phyloP scores from a whole-genome alignment of 768 basidiomycete species.

The Rubroboletus pulcherrimus region DNA sequence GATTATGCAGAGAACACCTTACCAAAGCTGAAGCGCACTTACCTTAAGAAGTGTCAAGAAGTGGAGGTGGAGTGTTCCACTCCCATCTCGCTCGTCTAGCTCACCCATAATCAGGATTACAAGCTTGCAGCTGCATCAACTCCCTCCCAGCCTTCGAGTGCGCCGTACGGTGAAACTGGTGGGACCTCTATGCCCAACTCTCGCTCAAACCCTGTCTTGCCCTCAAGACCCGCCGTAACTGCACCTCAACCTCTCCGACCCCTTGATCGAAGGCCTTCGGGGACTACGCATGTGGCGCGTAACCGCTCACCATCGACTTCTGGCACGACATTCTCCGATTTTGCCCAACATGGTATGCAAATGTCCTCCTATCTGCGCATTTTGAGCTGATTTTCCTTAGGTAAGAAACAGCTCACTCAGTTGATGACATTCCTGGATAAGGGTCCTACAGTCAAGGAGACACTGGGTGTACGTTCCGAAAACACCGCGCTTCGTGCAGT shows the following conservation, averaged over 20 bases:
- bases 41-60: constrained; percentile 82
- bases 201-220: constrained; percentile 44
- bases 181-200: constrained; percentile 33
- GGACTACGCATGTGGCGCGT: constrained; percentile 47
- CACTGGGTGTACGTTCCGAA: constrained; percentile 51
- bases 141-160: constrained; percentile 28
- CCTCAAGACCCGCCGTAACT: constrained; percentile 53
- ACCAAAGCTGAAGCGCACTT: constrained; percentile 75
- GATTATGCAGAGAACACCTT: constrained; percentile 79
- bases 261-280: constrained; percentile 70
- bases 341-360: constrained; percentile 71
- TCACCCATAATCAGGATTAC: constrained; percentile 51
- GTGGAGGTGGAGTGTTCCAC: constrained; percentile 58
- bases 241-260: constrained; percentile 74
- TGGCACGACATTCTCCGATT: constrained; percentile 77
- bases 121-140: constrained; percentile 42
- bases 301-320: constrained; percentile 81
- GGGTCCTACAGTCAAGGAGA: constrained; percentile 60
- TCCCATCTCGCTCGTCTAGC: constrained; percentile 3
- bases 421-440: constrained; percentile 84
- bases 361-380: neutral
- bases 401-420: constrained; percentile 84
- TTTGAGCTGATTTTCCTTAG: constrained; percentile 31
- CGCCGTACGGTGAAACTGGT: constrained; percentile 33
- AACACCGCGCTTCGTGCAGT: constrained; percentile 70